Conservation (phyloP, 257 asterid species). For the Coffea canephora region DNA sequence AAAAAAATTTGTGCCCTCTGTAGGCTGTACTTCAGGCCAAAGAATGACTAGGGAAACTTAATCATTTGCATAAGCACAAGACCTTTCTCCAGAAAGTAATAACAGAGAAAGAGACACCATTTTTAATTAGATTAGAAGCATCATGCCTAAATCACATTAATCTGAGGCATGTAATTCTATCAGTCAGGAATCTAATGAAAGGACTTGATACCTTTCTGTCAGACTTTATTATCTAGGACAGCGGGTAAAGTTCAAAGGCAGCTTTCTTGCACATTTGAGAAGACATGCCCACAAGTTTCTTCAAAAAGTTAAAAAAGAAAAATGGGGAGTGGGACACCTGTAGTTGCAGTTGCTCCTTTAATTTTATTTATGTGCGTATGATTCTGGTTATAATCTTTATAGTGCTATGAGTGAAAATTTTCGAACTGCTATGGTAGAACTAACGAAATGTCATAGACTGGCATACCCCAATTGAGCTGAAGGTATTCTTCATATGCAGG, state of each 20-base stretch:
- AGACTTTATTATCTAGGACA: neutral
- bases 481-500: conserved; percentile 38
- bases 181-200: neutral
- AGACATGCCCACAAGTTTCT: neutral
- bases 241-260: neutral
- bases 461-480: neutral
- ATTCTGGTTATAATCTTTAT: neutral
- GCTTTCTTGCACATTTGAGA: neutral
- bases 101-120: neutral
- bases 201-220: neutral
- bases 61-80: neutral
- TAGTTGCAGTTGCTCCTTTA: neutral
- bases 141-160: neutral
- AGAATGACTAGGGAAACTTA: neutral
- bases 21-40: neutral
- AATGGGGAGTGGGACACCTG: neutral
- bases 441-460: neutral
- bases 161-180: neutral
- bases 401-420: neutral
- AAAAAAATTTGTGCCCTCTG: neutral
- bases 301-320: neutral
- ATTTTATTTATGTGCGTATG: neutral
- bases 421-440: neutral
- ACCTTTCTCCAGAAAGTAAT: neutral
- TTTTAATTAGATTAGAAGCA: too few species aligned